A percentile compares a stretch with the other conserved stretches of the same genome.
Conservation (phyloP, 768 basidiomycete genomes). For the Hericium coralloides region DNA sequence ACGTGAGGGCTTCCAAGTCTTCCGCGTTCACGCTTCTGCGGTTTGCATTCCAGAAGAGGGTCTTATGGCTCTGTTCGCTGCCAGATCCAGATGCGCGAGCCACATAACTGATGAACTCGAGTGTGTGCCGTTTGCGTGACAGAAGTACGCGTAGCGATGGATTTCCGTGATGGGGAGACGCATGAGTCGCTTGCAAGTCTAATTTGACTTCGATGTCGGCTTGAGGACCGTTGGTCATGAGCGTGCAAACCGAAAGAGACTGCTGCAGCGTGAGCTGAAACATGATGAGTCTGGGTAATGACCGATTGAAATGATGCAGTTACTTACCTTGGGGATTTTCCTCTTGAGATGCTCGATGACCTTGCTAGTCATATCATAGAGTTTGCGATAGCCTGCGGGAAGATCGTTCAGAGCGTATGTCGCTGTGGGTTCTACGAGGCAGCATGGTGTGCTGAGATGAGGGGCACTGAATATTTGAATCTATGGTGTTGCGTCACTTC, state of each 20-base stretch:
- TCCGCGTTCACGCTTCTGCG: conserved; percentile 3
- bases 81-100: neutral
- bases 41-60: conserved; percentile 10
- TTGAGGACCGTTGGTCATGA: conserved; percentile 39
- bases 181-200: neutral
- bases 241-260: conserved; percentile 28
- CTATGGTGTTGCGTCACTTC: conserved; percentile 18
- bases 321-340: conserved; percentile 40
- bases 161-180: neutral
- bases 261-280: conserved; percentile 32
- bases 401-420: conserved; percentile 27
- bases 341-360: conserved; percentile 41
- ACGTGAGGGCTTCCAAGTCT: conserved; percentile 9
- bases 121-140: conserved; percentile 13
- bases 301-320: too few relatives aligned
- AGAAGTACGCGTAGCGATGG: conserved; percentile 4
- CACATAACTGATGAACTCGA: conserved; percentile 4
- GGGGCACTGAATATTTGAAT: conserved; percentile 38
- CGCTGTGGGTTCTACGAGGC: conserved; percentile 33
- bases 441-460: conserved; percentile 41
- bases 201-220: conserved; percentile 34
- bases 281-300: too few relatives aligned
- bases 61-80: conserved; percentile 6
- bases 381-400: conserved; percentile 33
- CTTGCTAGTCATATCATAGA: conserved; percentile 36